phyloP scores from a whole-genome alignment of 202 grass and related monocot genomes.

The Alloteropsis angusta region DNA sequence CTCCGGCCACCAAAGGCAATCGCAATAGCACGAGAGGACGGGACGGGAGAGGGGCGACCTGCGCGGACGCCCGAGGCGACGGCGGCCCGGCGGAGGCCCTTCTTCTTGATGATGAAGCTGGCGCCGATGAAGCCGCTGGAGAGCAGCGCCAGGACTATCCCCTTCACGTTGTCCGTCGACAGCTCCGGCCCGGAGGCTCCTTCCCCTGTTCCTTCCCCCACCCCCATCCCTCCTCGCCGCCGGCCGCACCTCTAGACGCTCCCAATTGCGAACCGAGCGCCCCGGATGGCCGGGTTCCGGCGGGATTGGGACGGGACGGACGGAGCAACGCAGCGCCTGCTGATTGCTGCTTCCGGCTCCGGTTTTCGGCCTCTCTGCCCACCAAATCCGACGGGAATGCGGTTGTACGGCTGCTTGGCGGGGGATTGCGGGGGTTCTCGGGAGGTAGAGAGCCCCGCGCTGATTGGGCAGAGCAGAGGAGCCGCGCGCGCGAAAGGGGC shows the following conservation, averaged over 20 bases:
- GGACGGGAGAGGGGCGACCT: constrained; percentile 15
- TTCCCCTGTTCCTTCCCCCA: neutral
- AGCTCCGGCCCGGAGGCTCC: constrained; percentile 36
- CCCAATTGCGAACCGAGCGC: neutral
- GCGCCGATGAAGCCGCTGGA: constrained; percentile 93
- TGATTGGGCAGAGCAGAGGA: constrained; percentile 18
- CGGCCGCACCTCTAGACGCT: neutral
- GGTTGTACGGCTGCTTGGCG: constrained; percentile 3
- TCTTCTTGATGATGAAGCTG: constrained; percentile 99
- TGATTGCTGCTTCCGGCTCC: neutral
- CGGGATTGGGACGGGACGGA: neutral
- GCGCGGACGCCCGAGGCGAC: constrained; percentile 76
- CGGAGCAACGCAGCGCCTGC: neutral
- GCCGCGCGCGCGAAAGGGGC: neutral
- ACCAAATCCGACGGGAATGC: neutral
- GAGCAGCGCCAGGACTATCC: constrained; percentile 67
- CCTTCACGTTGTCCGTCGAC: constrained; percentile 82
- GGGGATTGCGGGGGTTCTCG: neutral
- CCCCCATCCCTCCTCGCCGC: neutral
- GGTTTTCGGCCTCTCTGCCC: neutral
- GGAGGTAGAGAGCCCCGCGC: neutral
- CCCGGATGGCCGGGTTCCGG: neutral
- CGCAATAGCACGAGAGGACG: neutral
- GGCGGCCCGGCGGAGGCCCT: constrained; percentile 77
- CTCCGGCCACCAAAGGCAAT: neutral